Conservation (phyloP, 106 monocot genomes). For the Allium sativum region DNA sequence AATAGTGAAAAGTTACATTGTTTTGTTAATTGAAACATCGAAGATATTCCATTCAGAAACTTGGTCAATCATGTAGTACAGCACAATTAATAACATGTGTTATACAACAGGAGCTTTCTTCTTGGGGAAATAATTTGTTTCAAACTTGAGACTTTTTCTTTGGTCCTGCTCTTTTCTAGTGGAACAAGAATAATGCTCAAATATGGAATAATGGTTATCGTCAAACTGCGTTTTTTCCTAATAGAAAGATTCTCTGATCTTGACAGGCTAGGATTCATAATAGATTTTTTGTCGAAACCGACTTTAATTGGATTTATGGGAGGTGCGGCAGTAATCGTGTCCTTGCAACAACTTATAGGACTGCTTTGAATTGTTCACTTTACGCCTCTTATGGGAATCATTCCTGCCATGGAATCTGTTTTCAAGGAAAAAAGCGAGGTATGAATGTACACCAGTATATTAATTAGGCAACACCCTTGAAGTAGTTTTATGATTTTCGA, state of each 20-base stretch:
- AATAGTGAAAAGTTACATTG: too few species aligned
- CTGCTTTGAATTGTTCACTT: conserved; percentile 76
- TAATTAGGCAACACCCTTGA: too few species aligned
- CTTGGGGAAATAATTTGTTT: too few species aligned
- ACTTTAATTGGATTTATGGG: conserved; percentile 83
- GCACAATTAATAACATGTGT: too few species aligned
- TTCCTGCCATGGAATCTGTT: conserved; percentile 64
- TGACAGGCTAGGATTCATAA: conserved; percentile 65
- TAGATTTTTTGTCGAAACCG: conserved; percentile 79
- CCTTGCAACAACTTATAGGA: conserved; percentile 80
- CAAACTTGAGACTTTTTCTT: too few species aligned
- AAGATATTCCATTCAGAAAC: too few species aligned
- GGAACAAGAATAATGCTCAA: neutral
- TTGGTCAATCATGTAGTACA: too few species aligned
- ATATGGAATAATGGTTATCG: neutral
- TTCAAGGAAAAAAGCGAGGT: too few species aligned
- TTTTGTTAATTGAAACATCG: too few species aligned
- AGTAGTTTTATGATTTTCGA: too few species aligned
- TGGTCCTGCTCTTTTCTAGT: neutral
- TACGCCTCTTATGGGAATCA: conserved; percentile 58
- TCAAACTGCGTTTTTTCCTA: neutral
- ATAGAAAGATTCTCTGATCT: neutral
- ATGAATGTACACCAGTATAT: too few species aligned
- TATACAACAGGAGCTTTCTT: too few species aligned
- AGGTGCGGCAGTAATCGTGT: conserved; percentile 71